Base-by-base conservation (phyloP, 2,329 filamentous ascomycete genomes). In the Trichoderma harzianum region DNA sequence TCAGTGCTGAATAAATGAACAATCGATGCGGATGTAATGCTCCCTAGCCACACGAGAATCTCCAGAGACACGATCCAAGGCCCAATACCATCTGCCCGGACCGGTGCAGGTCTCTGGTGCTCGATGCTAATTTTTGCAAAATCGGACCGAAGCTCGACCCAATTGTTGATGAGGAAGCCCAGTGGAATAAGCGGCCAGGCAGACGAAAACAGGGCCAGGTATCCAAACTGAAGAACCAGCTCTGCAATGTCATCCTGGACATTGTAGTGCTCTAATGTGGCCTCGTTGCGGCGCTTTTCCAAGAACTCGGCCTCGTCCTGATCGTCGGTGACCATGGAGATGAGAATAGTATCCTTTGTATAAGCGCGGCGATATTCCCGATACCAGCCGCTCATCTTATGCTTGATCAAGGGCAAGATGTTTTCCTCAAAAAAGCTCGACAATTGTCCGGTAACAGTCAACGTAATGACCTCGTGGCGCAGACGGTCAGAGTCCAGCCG, bases 91-190 rank as follows among this genome's bases (percentile, higher is more conserved):
- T 93, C 92, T 1, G 90, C 86, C 7, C 92, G 89, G 74, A 87
- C 87, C 0, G 92, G 92, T 0, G 86, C 88, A 0, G 92, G 92
- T 1, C 92, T 88, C 73, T 91, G 90, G 83, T 91, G 92, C 77
- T 94, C 91, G 28, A 90, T 84, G 74, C 90, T 92, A 70, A 94
- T 92, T 77, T 94, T 94, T 81, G 92, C 87, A 60, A 93, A 92
- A 76, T 94, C 92, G 3, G 91, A 91, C 11, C 92, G 90, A 11
- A 94, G 85, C 79, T 94, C 92, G 70, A 94, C 83, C 91, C 91
- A 93, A 81, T 94, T 91, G 80, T 94, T 94, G 78, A 93, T 81
- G 16, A 94, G 83, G 79, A 94, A 94, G 0, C 90, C 91, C 26
- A 93, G 83, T 0, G 90, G 88, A 0, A 92, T 92, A 1, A 94